Percentiles rank a stretch among this genome's conserved stretches.
Evolutionary conservation across 805 yeast genomes (phyloP).

Genomic region (Lachancea cidri): DNA sequence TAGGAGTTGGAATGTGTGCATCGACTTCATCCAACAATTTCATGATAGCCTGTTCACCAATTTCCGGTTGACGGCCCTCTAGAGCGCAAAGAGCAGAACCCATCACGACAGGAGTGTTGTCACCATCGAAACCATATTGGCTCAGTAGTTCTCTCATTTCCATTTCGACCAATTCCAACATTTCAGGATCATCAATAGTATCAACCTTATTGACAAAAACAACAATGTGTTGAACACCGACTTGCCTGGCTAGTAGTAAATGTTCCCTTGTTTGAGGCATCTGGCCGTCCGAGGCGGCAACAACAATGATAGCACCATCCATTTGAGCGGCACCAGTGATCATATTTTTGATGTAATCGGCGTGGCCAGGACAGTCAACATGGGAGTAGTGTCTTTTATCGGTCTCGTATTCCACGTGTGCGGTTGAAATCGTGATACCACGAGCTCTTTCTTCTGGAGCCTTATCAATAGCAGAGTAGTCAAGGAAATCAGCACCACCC

Average conservation of each 20-base stretch:
- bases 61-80: conserved; percentile 82
- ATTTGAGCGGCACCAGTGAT: conserved; percentile 99
- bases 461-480: conserved; percentile 88
- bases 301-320: conserved; percentile 99
- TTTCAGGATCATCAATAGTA: conserved; percentile 96
- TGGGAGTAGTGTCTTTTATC: conserved; percentile 94
- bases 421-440: conserved; percentile 97
- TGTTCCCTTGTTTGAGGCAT: conserved; percentile 99
- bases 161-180: conserved; percentile 99
- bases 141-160: conserved; percentile 96
- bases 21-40: conserved; percentile 90
- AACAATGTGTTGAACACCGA: conserved; percentile 96
- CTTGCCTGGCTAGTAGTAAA: conserved; percentile 96
- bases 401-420: conserved; percentile 97
- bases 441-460: conserved; percentile 99
- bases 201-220: conserved; percentile 98
- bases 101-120: conserved; percentile 95
- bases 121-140: conserved; percentile 96
- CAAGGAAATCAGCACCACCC: conserved; percentile 93
- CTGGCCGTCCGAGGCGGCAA: conserved; percentile 98
- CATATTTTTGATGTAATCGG: conserved; percentile 98
- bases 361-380: conserved; percentile 98
- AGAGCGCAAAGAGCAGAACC: conserved; percentile 98
- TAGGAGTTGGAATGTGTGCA: conserved; percentile 92
- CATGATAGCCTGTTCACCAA: conserved; percentile 79